Conservation (phyloP, 2,329 filamentous ascomycete genomes). For the Claviceps africana region DNA sequence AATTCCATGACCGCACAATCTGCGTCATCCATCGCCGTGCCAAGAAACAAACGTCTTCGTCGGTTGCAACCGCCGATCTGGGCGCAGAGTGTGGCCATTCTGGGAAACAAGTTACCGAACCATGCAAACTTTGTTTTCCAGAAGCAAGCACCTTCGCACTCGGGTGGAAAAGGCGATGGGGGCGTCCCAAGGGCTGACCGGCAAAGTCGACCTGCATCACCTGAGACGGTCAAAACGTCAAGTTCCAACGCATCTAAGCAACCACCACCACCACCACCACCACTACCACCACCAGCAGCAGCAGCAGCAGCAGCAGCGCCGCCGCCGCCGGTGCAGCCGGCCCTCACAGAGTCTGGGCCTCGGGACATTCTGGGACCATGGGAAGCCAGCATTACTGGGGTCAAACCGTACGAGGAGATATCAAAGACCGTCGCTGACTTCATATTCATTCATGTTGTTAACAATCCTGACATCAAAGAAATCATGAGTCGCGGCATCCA, state of each 20-base stretch:
- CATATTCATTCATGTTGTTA: conserved; percentile 57
- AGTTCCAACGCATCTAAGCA: conserved; percentile 11
- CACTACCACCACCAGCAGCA: conserved; percentile 12
- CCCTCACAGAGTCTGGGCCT: conserved; percentile 16
- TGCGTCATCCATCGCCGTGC: conserved; percentile 20
- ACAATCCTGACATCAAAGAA: conserved; percentile 50
- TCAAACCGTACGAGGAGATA: conserved; percentile 59
- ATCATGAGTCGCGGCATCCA: conserved; percentile 51
- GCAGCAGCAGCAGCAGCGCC: not conserved
- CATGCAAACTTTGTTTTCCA: conserved; percentile 33
- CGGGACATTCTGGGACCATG: conserved; percentile 37
- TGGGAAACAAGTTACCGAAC: conserved; percentile 24
- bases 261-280: not conserved
- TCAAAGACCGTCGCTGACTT: conserved; percentile 70
- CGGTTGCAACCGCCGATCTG: conserved; percentile 30
- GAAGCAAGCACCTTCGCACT: conserved; percentile 19
- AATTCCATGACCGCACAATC: conserved; percentile 9
- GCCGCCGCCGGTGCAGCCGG: conserved; percentile 9
- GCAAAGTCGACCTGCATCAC: conserved; percentile 31
- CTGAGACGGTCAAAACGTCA: conserved; percentile 26
- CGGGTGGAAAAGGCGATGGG: conserved; percentile 26
- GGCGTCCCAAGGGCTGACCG: conserved; percentile 15
- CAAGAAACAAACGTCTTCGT: conserved; percentile 25
- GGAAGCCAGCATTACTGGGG: conserved; percentile 55
- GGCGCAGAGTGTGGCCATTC: conserved; percentile 27